Evolutionary conservation across 176 grass and related monocot genomes (phyloP).

Genomic region (Carex pumila): DNA sequence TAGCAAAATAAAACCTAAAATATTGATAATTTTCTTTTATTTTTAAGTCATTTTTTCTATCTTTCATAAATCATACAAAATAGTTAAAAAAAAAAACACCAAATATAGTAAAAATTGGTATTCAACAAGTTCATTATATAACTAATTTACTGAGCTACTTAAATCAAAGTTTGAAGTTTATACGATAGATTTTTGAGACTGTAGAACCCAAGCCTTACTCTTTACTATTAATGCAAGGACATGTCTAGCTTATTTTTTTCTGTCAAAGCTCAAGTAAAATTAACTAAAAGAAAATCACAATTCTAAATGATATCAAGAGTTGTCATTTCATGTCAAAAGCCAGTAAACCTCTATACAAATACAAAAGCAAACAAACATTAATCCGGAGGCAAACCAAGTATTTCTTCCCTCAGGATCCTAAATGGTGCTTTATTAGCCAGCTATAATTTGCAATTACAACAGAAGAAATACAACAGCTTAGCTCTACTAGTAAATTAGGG

Average conservation of each 20-base stretch:
- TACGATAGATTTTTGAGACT: too few species aligned
- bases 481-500: too few species aligned
- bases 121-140: too few species aligned
- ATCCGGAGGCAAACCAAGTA: background rate
- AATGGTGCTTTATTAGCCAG: background rate
- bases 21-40: too few species aligned
- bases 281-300: background rate
- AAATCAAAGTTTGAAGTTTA: too few species aligned
- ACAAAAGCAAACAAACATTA: background rate
- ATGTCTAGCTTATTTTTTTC: background rate
- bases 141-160: too few species aligned
- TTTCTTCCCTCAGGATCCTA: background rate
- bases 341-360: background rate
- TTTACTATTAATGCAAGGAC: background rate
- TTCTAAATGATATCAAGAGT: background rate
- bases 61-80: too few species aligned
- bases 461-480: background rate
- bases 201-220: too few species aligned
- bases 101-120: too few species aligned
- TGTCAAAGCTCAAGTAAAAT: background rate
- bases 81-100: too few species aligned
- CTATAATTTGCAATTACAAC: slow-evolving; percentile 4
- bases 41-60: too few species aligned
- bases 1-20: too few species aligned
- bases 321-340: background rate